Base-by-base conservation (phyloP, 352 stramenopile species). In the Globisporangium parvum region DNA sequence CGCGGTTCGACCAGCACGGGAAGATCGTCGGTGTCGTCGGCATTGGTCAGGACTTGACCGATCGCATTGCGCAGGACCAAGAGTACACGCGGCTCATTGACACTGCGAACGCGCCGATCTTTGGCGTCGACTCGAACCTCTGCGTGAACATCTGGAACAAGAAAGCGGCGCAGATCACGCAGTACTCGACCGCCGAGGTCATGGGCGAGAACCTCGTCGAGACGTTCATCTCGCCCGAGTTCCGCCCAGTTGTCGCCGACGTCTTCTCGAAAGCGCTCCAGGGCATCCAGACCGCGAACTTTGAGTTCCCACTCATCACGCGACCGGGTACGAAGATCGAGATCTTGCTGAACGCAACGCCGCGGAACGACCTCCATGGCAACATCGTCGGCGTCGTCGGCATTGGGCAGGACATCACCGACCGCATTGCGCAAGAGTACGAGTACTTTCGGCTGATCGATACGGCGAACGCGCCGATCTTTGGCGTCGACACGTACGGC, bases 91-190 rank as follows among this genome's bases (percentile, higher is more conserved):
- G 86, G 12, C 54, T 97, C n/a, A 95, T 97, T 55, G 89, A 97
- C 49, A 96, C 79, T 31, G 87, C 89, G 0, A 96, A 97, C 53
- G 83, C 85, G 14, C 85, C 88, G 4, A 96, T 96, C 49, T 96
- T 97, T 62, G 89, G 87, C 47, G 84, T 96, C n/a, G 87, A 97
- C 66, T 68, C 69, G 0, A 78, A 92, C 42, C 68, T 93, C 6
- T 89, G 83, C 45, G 88, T 96, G 14, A 96, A 96, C 57, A 95
- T 95, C 60, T 95, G 89, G 89, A 96, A 97, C 69, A 83, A 95
- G 53, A 96, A 96, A 60, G 88, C 85, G 12, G 83, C 79, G 0
- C 76, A 98, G 46, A 90, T 97, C 56, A 93, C 88, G 21, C 81
- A 91, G 40, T 89, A 92, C 66, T 74, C 75, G 14, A 90, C 73